Evolutionary conservation across 78 protist species (phyloP).

Genomic region (Cavenderia fasciculata): DNA sequence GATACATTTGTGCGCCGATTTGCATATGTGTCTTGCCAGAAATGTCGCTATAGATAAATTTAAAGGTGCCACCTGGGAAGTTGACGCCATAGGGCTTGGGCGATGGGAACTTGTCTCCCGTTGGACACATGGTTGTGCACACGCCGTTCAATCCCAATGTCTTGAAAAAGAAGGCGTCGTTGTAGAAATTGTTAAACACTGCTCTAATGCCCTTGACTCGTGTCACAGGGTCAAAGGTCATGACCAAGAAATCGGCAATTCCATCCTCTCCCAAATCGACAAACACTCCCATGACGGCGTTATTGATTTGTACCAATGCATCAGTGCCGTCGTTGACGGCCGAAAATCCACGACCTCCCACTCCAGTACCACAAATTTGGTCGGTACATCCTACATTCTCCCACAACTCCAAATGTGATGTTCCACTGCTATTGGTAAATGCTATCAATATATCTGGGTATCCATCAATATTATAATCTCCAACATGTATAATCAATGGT

Average conservation of each 20-base stretch:
- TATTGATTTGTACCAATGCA: conserved; percentile 7
- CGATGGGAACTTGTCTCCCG: conserved; percentile 42
- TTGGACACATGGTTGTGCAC: conserved; percentile 79
- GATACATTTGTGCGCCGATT: conserved; percentile 75
- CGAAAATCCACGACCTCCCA: conserved; percentile 20
- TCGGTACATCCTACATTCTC: conserved; percentile 44
- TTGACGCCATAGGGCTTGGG: conserved; percentile 85
- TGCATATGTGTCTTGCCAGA: conserved; percentile 63
- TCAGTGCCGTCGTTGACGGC: conserved; percentile 18
- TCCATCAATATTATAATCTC: conserved; percentile 83
- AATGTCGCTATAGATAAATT: conserved; percentile 63
- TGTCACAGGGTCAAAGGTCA: neutral
- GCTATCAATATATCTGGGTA: conserved; percentile 81
- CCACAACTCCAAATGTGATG: conserved; percentile 69
- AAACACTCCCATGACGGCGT: conserved; percentile 66
- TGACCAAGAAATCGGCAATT: conserved; percentile 24
- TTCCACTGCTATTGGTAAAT: neutral
- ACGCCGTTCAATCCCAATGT: conserved; percentile 82
- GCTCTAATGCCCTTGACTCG: conserved; percentile 22
- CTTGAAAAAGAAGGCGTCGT: conserved; percentile 84
- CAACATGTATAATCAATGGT: conserved; percentile 60
- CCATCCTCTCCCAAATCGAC: conserved; percentile 79
- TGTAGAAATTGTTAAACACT: conserved; percentile 65
- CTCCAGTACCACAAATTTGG: conserved; percentile 5
- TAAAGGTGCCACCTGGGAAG: conserved; percentile 76